A percentile compares a stretch with the other conserved stretches of the same genome.
Conservation (phyloP, 2,329 filamentous ascomycete genomes). For the Diaporthe citrichinensis region DNA sequence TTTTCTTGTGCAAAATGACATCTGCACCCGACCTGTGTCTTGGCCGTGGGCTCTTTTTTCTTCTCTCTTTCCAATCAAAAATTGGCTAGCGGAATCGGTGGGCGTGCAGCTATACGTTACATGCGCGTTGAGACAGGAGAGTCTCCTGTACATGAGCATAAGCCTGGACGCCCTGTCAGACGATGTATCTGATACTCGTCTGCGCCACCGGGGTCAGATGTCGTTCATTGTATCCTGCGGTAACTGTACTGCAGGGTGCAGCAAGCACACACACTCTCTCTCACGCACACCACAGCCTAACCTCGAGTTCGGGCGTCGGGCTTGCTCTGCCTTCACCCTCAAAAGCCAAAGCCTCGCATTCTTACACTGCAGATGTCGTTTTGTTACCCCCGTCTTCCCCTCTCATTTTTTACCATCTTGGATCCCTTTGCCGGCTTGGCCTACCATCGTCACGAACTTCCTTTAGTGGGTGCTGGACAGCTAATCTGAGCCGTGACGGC, state of each 20-base stretch:
- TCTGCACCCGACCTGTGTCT: slow-evolving; percentile 33
- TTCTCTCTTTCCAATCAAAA: slow-evolving; percentile 19
- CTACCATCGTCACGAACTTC: neutral
- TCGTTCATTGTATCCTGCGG: slow-evolving; percentile 40
- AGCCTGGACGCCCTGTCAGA: slow-evolving; percentile 18
- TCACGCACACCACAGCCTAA: slow-evolving; percentile 39
- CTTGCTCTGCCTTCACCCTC: slow-evolving; percentile 38
- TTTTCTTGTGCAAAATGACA: slow-evolving; percentile 27
- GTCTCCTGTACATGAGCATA: slow-evolving; percentile 35
- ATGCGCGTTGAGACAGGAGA: slow-evolving; percentile 33
- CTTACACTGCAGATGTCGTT: slow-evolving; percentile 33
- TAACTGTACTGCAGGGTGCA: slow-evolving; percentile 40
- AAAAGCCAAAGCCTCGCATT: slow-evolving; percentile 39
- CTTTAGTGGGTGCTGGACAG: neutral
- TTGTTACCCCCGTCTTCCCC: slow-evolving; percentile 31
- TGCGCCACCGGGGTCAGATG: slow-evolving; percentile 30
- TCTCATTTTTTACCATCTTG: slow-evolving; percentile 25
- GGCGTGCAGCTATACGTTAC: slow-evolving; percentile 39
- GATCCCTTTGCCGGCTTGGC: slow-evolving; percentile 18
- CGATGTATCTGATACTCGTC: slow-evolving; percentile 39
- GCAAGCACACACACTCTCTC: slow-evolving; percentile 33
- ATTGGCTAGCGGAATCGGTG: slow-evolving; percentile 32
- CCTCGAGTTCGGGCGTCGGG: slow-evolving; percentile 35
- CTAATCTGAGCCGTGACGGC: slow-evolving; percentile 28
- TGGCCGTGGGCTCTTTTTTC: slow-evolving; percentile 25